A percentile compares a stretch with the other conserved stretches of the same genome.
These are phyloP conservation scores for Ammopiptanthus mongolicus DNA, from an alignment of 306 rosid species.

Conservation along the genomic window DNA sequence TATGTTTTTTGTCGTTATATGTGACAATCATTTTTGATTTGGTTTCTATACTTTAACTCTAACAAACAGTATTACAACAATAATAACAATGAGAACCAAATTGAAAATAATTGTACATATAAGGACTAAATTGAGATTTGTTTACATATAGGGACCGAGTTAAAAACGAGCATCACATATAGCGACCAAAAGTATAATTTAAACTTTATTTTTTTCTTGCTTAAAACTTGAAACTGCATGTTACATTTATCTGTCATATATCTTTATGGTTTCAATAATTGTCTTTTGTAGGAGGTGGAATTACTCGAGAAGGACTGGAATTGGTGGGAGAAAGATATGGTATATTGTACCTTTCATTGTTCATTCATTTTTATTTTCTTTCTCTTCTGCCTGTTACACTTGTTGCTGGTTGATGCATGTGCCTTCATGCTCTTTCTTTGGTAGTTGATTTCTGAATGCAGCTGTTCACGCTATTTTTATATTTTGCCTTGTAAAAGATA, in stretches of 20 bases:
- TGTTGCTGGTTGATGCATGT: slow-evolving; percentile 10
- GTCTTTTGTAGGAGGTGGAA: slow-evolving; percentile 63
- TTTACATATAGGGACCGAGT: no score
- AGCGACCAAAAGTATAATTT: no score
- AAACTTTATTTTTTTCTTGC: neutral
- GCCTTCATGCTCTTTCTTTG: neutral
- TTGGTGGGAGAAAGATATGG: slow-evolving; percentile 90
- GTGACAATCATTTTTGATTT: no score
- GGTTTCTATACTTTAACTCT: no score
- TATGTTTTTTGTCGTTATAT: no score
- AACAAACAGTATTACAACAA: no score
- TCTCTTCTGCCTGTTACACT: neutral
- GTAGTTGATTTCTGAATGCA: slow-evolving; percentile 7
- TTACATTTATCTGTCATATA: neutral
- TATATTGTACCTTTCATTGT: slow-evolving; percentile 12
- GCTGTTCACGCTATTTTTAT: neutral
- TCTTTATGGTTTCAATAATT: neutral
- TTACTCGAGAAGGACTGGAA: slow-evolving; percentile 76
- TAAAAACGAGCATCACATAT: no score
- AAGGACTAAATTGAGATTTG: no score
- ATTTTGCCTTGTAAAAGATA: neutral
- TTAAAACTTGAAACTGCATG: slow-evolving; percentile 2
- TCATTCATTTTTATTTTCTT: neutral
- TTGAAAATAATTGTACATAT: no score
- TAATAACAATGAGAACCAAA: no score